phyloP scores from a whole-genome alignment of 345 rosid genomes.

The Lagerstroemia speciosa region DNA sequence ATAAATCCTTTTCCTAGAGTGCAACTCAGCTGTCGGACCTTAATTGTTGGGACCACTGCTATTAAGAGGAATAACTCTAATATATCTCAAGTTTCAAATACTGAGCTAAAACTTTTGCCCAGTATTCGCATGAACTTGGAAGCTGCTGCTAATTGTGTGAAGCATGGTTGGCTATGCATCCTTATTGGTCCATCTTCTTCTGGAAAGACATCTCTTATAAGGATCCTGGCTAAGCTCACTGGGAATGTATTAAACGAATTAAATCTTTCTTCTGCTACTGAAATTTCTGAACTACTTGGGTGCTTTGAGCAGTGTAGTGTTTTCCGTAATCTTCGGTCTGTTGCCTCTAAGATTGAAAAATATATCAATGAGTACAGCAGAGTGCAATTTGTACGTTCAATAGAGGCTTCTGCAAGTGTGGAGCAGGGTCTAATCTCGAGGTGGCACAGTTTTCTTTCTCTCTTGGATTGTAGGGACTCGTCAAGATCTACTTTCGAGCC shows the following conservation, averaged over 20 bases:
- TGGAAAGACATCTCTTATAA: slow-evolving; percentile 85
- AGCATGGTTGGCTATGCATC: slow-evolving; percentile 77
- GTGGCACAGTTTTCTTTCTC: slow-evolving; percentile 60
- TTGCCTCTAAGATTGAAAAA: slow-evolving; percentile 50
- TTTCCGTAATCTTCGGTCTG: slow-evolving; percentile 53
- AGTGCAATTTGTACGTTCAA: slow-evolving; percentile 36
- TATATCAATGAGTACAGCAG: slow-evolving; percentile 60
- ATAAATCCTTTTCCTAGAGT: slow-evolving; percentile 77
- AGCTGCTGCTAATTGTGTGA: slow-evolving; percentile 76
- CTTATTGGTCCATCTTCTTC: slow-evolving; percentile 83
- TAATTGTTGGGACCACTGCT: slow-evolving; percentile 59
- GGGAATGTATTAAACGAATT: slow-evolving; percentile 72
- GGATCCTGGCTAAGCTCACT: slow-evolving; percentile 68
- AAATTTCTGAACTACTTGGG: slow-evolving; percentile 90
- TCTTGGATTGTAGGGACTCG: slow-evolving; percentile 26
- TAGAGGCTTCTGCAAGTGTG: slow-evolving; percentile 28
- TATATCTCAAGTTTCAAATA: slow-evolving; percentile 26
- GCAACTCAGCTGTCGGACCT: slow-evolving; percentile 46
- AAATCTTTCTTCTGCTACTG: slow-evolving; percentile 84
- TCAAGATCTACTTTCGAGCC: slow-evolving; percentile 25
- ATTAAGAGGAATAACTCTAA: slow-evolving; percentile 45
- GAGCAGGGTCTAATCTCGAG: slow-evolving; percentile 36
- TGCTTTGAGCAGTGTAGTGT: slow-evolving; percentile 92
- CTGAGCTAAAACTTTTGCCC: slow-evolving; percentile 60
- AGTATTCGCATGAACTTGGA: slow-evolving; percentile 69